Base-by-base conservation (phyloP, 345 rosid genomes). In the Citrus sp. region DNA sequence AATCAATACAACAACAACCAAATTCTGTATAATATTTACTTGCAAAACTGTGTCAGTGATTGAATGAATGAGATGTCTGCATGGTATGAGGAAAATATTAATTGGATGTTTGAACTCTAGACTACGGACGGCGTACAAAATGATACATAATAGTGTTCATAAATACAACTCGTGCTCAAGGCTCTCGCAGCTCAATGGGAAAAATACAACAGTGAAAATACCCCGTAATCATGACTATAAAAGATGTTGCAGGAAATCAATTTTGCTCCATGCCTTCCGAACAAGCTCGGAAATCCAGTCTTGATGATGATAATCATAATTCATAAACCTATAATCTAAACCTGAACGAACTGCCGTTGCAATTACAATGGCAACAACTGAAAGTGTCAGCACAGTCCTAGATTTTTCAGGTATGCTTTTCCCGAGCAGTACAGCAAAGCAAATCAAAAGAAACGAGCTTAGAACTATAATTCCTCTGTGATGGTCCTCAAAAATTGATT, bases 401-500 rank as follows among this genome's bases (percentile, higher is more conserved):
- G 73, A 24, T 40, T 75, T 82, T 61, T 30, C 75, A 4, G 71
- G 18, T 3, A 62, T 12, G 40, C 10, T 63, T 28, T 46, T 73
- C 27, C 75, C 54, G 42, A 59, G 49, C 68, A 71, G 60, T 22
- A 74, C 3, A 14, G 28, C 74, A 54, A 73, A 13, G 59, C 51
- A 40, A 0, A 79, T n/a, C 67, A 84, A 68, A 5, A 62, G 5
- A 6, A 37, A 65, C 24, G 63, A 70, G n/a, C 79, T 71, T 27
- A 55, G 42, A 22, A 71, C 28, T 1, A 73, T 12, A 12, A 75
- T 70, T 37, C 22, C 66, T 19, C 46, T 60, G 22, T 16, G 54
- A 22, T 55, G 56, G 21, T 72, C 79, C 76, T 55, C 84, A 21
- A 30, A 63, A 16, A 68, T 35, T 6, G 79, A 79, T 54, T 65